Evolutionary conservation across 768 basidiomycete species (phyloP), one percentile per base, ranked within the genome.

Genomic region (Rhizopogon vulgaris): DNA sequence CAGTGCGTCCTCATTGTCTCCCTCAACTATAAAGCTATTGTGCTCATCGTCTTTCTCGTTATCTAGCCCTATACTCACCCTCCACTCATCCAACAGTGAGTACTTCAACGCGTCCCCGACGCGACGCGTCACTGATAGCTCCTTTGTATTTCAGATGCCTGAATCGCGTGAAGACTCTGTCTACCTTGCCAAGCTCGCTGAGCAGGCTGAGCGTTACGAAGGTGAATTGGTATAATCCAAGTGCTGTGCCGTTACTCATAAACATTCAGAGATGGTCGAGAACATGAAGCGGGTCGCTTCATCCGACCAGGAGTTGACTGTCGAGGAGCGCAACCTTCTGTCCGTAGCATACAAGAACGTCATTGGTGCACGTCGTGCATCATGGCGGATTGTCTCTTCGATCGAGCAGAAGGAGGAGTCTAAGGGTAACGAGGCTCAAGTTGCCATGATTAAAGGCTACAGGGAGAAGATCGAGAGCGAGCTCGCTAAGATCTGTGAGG

Each of bases 281-380:
- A 95, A 94, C 83, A 98, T 98, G 94, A 97, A 97, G 85, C 84
- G 84, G 57, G 94, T 97, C 60, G 94, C 94, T 52, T 94, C 92
- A 30, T 94, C 93, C 54, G 93, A 95, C 81, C 90, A 94, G 73
- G 94, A 98, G 66, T 88, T 97, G 66, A 95, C 94, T 55, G 93
- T 97, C 41, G 94, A 98, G 76, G 94, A 98, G 75, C 93, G 94
- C 56, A 98, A 97, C 72, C 84, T 98, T 50, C 82, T 98, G 52
- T 96, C 93, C 10, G 94, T 97, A 54, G 94, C 94, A 15, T 98
- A 96, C 82, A 97, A 98, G 88, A 98, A 98, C 73, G 93, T 96
- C 55, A 97, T 97, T 59, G 94, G 94, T 72, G 94, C 94, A 27
- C 93, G 94, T 61, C 91, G 95, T 69, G 94, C 94, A 15, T 95